Evolutionary conservation across 345 rosid species (phyloP).

Genomic region (Anastatica hierochuntica): DNA sequence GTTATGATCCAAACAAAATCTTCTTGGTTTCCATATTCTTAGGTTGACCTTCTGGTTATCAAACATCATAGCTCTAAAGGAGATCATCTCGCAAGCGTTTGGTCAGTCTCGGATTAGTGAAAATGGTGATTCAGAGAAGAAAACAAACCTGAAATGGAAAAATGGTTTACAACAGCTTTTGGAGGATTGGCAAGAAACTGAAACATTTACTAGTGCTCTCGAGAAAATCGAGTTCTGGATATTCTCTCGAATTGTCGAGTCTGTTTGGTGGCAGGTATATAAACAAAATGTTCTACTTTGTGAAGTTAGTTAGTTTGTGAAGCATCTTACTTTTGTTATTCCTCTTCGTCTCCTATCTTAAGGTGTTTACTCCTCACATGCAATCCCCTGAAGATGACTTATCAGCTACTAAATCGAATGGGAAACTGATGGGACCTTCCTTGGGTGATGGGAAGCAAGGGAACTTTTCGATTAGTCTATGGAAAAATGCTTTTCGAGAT

Average conservation of each 20-base stretch:
- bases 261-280: constrained; percentile 99
- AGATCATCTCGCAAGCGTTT: constrained; percentile 68
- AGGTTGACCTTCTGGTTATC: constrained; percentile 97
- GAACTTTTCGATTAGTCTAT: constrained; percentile 53
- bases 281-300: too few relatives aligned
- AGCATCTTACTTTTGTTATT: too few relatives aligned
- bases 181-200: constrained; percentile 93
- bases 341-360: too few relatives aligned
- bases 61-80: constrained; percentile 68
- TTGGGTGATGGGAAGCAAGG: constrained; percentile 79
- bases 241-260: constrained; percentile 83
- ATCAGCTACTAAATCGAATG: constrained; percentile 31
- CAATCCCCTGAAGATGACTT: constrained; percentile 49
- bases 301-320: too few relatives aligned
- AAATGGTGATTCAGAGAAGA: constrained; percentile 10
- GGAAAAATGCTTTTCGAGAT: constrained; percentile 82
- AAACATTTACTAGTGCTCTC: constrained; percentile 62
- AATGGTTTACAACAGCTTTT: constrained; percentile 38
- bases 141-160: constrained; percentile 21
- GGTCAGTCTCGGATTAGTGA: constrained; percentile 34
- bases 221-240: constrained; percentile 86
- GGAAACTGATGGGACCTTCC: constrained; percentile 59
- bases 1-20: background rate
- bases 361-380: constrained; percentile 85
- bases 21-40: constrained; percentile 13